Conservation (phyloP, 805 yeast genomes). For the Candida ulmi region DNA sequence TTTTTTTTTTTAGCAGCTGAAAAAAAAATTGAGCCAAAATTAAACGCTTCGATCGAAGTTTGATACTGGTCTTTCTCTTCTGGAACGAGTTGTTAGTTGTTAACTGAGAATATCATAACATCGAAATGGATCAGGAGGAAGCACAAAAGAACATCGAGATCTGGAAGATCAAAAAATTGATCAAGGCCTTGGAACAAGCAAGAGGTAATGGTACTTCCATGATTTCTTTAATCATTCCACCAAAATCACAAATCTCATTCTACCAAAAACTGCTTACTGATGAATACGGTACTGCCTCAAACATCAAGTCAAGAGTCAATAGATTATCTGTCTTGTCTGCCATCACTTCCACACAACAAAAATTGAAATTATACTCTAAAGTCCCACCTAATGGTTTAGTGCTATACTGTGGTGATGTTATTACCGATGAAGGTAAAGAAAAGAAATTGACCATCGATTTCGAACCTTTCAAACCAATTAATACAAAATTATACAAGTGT, state of each 20-base stretch:
- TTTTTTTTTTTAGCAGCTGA: too few relatives aligned
- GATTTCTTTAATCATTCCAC: slow-evolving; percentile 95
- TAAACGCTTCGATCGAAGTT: too few relatives aligned
- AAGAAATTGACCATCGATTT: slow-evolving; percentile 95
- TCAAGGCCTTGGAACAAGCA: slow-evolving; percentile 82
- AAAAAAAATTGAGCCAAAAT: too few relatives aligned
- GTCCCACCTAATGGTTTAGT: slow-evolving; percentile 96
- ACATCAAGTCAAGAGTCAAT: slow-evolving; percentile 96
- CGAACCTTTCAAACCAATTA: slow-evolving; percentile 98
- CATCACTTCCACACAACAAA: slow-evolving; percentile 96
- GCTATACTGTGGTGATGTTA: slow-evolving; percentile 96
- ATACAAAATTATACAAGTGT: slow-evolving; percentile 92
- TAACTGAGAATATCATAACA: too few relatives aligned
- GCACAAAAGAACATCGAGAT: slow-evolving; percentile 97
- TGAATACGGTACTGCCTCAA: slow-evolving; percentile 98
- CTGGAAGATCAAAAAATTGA: slow-evolving; percentile 96
- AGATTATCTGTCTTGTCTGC: slow-evolving; percentile 93
- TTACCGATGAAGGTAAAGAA: slow-evolving; percentile 96
- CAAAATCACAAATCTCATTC: slow-evolving; percentile 87
- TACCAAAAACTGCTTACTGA: slow-evolving; percentile 90
- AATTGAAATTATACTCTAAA: slow-evolving; percentile 78
- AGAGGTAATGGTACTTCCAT: slow-evolving; percentile 99
- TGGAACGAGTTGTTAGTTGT: too few relatives aligned
- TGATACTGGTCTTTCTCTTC: too few relatives aligned
- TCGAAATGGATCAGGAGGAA: slow-evolving; percentile 45